Percentiles rank a stretch among this genome's conserved stretches.
These are phyloP conservation scores for Porpolomopsis calyptriformis DNA, from an alignment of 768 basidiomycete species.

Conservation along the genomic window DNA sequence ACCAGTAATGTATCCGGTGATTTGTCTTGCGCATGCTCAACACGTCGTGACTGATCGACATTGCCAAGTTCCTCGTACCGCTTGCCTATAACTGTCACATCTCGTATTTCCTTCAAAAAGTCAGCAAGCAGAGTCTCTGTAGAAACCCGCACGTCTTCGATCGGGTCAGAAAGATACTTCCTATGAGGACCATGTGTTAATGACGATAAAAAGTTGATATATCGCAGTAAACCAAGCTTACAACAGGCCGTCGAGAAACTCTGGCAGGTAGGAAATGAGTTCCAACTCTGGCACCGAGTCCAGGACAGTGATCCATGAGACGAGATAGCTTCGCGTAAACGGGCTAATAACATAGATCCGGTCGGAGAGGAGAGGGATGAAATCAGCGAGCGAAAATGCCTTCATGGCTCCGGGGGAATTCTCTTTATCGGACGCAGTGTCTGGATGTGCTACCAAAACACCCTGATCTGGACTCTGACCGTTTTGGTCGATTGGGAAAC, in stretches of 20 bases:
- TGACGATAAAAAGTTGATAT: conserved; percentile 1
- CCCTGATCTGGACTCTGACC: conserved; percentile 35
- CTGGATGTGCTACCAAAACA: conserved; percentile 57
- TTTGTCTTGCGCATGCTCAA: conserved; percentile 37
- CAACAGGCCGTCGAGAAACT: conserved; percentile 91
- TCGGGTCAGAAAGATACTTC: conserved; percentile 92
- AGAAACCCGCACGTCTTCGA: conserved; percentile 82
- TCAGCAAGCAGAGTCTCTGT: conserved; percentile 85
- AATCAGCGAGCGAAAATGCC: conserved; percentile 89
- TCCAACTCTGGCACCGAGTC: conserved; percentile 96
- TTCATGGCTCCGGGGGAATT: conserved; percentile 39
- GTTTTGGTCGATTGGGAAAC: conserved; percentile 49
- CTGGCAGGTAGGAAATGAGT: conserved; percentile 86
- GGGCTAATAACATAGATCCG: conserved; percentile 93
- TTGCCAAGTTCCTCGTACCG: conserved; percentile 45
- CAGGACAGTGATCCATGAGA: conserved; percentile 91
- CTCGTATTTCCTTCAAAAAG: conserved; percentile 83
- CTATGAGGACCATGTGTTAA: conserved; percentile 28
- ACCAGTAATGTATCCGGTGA: conserved; percentile 50
- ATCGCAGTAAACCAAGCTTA: no score
- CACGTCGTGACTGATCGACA: conserved; percentile 32
- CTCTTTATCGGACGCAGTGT: conserved; percentile 34
- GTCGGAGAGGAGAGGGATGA: conserved; percentile 88
- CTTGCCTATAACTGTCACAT: conserved; percentile 67
- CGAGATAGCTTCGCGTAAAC: conserved; percentile 91